These are phyloP conservation scores for Fusarium sp. DNA, from an alignment of 2,329 filamentous ascomycete species.

Conservation along the genomic window DNA sequence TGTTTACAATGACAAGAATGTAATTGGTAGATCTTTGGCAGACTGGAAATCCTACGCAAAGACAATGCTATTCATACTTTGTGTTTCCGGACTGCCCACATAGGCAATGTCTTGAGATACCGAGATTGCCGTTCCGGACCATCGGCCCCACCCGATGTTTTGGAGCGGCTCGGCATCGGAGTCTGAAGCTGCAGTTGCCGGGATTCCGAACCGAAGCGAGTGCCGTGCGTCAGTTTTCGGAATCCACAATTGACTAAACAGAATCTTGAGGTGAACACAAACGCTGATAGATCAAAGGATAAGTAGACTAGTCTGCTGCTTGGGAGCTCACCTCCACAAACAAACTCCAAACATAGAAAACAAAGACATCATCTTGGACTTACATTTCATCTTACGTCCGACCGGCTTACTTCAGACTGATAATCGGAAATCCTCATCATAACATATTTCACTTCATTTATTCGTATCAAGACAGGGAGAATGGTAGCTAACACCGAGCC, in stretches of 20 bases:
- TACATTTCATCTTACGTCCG: accelerated
- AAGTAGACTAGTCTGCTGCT: not conserved
- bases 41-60: not conserved
- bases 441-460: accelerated
- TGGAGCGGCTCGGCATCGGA: constrained; percentile 19
- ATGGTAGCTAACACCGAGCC: constrained; percentile 24
- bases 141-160: constrained; percentile 8
- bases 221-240: not conserved
- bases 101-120: not conserved
- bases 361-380: not conserved
- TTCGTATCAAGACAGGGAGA: accelerated
- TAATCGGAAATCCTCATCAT: not conserved
- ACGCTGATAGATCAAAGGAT: not conserved
- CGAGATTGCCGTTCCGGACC: constrained; percentile 4
- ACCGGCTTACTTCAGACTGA: no score
- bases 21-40: not conserved
- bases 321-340: no score
- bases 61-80: constrained; percentile 11
- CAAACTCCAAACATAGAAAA: not conserved
- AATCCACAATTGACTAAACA: accelerated
- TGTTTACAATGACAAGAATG: not conserved
- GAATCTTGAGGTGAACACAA: not conserved
- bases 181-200: not conserved
- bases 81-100: accelerated
- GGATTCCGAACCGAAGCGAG: constrained; percentile 25